Conservation (phyloP, 805 yeast genomes). For the Blastobotrys terrestris region DNA sequence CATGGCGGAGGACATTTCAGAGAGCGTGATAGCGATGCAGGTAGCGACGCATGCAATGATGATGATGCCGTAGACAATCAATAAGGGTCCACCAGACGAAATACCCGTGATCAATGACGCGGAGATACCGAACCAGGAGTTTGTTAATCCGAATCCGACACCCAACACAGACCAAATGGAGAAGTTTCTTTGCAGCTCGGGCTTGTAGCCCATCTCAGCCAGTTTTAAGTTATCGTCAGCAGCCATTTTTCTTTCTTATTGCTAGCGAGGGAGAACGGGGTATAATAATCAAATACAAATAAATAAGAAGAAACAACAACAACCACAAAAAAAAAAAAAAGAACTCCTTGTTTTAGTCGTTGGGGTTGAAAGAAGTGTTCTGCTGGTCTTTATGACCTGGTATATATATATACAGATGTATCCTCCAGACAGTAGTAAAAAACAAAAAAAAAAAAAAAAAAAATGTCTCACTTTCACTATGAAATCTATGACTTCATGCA, state of each 20-base stretch:
- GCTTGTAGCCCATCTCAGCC: slow-evolving; percentile 51
- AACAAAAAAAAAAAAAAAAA: not conserved
- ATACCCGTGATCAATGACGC: slow-evolving; percentile 56
- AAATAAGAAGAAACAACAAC: not conserved
- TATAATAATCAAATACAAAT: not conserved
- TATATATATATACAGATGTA: not conserved
- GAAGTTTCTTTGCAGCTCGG: slow-evolving; percentile 53
- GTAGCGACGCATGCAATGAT: slow-evolving; percentile 49
- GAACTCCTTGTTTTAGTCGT: not conserved
- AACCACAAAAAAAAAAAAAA: not conserved
- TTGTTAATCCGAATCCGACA: slow-evolving; percentile 58
- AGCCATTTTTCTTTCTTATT: not conserved
- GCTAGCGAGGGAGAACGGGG: not conserved
- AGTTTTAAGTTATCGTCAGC: slow-evolving; percentile 14
- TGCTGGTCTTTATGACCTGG: not conserved
- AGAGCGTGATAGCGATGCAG: slow-evolving; percentile 59
- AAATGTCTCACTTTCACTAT: not conserved
- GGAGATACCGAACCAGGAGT: slow-evolving; percentile 52
- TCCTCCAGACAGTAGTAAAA: not conserved
- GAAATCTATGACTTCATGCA: not conserved
- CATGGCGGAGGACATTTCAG: slow-evolving; percentile 46
- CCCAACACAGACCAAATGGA: slow-evolving; percentile 42
- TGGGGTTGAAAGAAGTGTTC: not conserved
- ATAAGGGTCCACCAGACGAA: slow-evolving; percentile 55
- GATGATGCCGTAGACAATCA: slow-evolving; percentile 56